Percentiles rank a stretch among this genome's conserved stretches.
Evolutionary conservation across 2,329 filamentous ascomycete species (phyloP).

Genomic region (Stachybotrys chartarum): DNA sequence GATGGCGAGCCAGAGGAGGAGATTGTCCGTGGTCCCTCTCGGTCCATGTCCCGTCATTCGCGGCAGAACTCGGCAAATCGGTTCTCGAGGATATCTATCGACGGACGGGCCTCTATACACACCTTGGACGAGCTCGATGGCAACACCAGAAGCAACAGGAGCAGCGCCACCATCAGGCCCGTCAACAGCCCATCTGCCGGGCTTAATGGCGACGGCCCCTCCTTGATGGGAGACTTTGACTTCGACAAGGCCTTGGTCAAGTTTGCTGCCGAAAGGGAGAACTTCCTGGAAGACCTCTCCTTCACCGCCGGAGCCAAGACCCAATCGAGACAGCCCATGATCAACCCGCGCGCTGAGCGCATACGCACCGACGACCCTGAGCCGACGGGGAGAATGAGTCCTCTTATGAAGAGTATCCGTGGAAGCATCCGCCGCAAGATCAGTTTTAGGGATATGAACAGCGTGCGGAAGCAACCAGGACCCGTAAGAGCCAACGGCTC

Average conservation of each 20-base stretch:
- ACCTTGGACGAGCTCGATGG: slow-evolving; percentile 52
- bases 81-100: slow-evolving; percentile 45
- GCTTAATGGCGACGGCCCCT: slow-evolving; percentile 21
- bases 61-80: slow-evolving; percentile 54
- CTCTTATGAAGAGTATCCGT: slow-evolving; percentile 51
- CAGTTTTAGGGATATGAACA: slow-evolving; percentile 92
- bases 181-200: slow-evolving; percentile 12
- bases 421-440: slow-evolving; percentile 89
- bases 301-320: slow-evolving; percentile 79
- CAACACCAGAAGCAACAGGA: slow-evolving; percentile 55
- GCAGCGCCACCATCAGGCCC: slow-evolving; percentile 56
- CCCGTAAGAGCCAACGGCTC: slow-evolving; percentile 61
- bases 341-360: slow-evolving; percentile 73
- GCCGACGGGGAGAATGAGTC: slow-evolving; percentile 44
- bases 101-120: slow-evolving; percentile 44
- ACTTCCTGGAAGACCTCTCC: slow-evolving; percentile 85
- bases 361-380: slow-evolving; percentile 67
- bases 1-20: slow-evolving; percentile 50
- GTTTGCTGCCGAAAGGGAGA: slow-evolving; percentile 91
- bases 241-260: slow-evolving; percentile 91
- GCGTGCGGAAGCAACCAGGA: slow-evolving; percentile 78
- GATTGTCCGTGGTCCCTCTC: slow-evolving; percentile 19
- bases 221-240: slow-evolving; percentile 62
- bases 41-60: slow-evolving; percentile 40
- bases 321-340: slow-evolving; percentile 61